Evolutionary conservation across 73 alveolate genomes (phyloP).

Genomic region (Paraurostyla sp.): DNA sequence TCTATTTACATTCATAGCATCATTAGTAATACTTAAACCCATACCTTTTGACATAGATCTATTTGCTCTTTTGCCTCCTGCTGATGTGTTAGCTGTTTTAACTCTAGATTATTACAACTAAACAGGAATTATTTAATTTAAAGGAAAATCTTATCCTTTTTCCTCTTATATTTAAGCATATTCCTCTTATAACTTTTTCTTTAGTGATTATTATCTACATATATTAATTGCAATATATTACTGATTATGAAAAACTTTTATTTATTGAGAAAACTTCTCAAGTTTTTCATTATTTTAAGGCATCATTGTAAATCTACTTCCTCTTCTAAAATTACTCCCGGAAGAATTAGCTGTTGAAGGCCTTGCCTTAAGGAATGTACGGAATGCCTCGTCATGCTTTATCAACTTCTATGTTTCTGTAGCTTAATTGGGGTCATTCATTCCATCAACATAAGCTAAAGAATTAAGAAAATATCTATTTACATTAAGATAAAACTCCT

Average conservation of each 20-base stretch:
- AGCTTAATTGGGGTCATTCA: constrained; percentile 20
- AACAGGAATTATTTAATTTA: not conserved
- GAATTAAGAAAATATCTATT: not conserved
- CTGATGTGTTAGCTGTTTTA: constrained; percentile 28
- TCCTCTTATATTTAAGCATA: not conserved
- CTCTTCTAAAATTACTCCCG: not conserved
- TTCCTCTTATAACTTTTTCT: not conserved
- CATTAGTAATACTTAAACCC: too few relatives aligned
- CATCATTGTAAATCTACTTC: not conserved
- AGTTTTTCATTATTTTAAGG: not conserved
- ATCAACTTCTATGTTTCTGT: constrained; percentile 26
- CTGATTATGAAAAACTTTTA: not conserved
- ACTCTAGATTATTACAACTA: not conserved
- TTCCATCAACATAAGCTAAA: constrained; percentile 49
- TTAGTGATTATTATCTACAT: not conserved
- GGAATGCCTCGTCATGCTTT: constrained; percentile 41
- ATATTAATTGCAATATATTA: not conserved
- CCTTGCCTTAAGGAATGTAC: constrained; percentile 24
- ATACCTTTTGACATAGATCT: too few relatives aligned
- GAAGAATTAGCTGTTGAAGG: constrained; percentile 43
- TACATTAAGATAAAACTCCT: constrained; percentile 22
- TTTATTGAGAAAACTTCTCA: not conserved
- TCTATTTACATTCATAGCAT: not conserved
- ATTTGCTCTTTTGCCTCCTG: too few relatives aligned
- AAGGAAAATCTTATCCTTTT: not conserved